A percentile compares a stretch with the other conserved stretches of the same genome.
phyloP scores from a whole-genome alignment of 2,329 filamentous ascomycete genomes.

The Beauveria varroae region DNA sequence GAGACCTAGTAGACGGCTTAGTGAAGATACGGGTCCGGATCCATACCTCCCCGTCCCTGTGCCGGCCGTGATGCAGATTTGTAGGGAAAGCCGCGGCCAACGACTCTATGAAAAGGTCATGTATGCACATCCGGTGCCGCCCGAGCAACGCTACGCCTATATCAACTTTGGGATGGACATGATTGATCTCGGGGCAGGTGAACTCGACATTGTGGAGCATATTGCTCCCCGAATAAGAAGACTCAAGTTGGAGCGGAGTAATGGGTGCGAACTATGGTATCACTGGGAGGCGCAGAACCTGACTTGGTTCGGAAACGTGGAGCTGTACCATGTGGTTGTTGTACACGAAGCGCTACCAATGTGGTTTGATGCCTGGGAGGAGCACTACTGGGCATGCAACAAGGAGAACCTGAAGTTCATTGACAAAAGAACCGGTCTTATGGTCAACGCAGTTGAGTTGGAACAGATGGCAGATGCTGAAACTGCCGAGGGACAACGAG shows the following conservation, averaged over 20 bases:
- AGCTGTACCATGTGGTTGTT: too few species aligned
- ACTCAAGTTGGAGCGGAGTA: background rate
- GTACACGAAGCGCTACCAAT: too few species aligned
- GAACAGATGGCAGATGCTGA: too few species aligned
- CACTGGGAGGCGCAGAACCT: background rate
- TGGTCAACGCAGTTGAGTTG: background rate
- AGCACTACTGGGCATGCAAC: background rate
- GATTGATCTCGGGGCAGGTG: background rate
- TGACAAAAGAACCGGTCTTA: background rate
- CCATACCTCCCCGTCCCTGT: background rate
- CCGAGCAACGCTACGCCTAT: background rate
- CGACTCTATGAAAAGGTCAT: background rate
- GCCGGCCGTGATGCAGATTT: background rate
- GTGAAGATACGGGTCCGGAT: background rate
- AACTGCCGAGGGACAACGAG: too few species aligned
- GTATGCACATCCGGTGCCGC: background rate
- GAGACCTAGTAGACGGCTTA: too few species aligned
- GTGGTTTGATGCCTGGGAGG: too few species aligned
- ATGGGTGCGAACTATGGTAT: background rate
- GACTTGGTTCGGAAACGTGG: background rate
- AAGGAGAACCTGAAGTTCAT: background rate
- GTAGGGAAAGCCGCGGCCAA: background rate
- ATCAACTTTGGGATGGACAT: background rate
- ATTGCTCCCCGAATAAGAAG: background rate
- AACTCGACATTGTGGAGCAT: background rate